Evolutionary conservation across 208 protist genomes (phyloP), one percentile per base, ranked within the genome.

Genomic region (Trypanosoma brucei): DNA sequence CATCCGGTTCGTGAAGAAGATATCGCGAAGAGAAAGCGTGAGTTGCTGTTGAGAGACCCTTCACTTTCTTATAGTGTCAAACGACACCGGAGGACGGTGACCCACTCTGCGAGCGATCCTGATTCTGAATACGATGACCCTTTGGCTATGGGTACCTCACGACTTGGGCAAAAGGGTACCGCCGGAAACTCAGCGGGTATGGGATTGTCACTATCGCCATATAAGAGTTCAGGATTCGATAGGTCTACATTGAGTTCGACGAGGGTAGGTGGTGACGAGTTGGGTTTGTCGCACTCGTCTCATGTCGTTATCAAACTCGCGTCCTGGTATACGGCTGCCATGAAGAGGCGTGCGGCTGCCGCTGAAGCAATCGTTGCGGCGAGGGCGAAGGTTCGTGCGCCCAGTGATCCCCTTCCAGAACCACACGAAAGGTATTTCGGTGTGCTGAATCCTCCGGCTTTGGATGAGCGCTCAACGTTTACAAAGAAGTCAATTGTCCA

Each of bases 401-500:
- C 62, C 2, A 50, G 55, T 0, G 73, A 70, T 14, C 36, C 46
- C 30, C 39, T 79, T 14, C 81, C 75, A n/a, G 72, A 81, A 7
- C 89, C 89, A 37, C 79, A 91, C 68, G 60, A 81, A n/a, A 76
- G 78, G 5, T 92, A 83, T 54, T 72, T 81, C 2, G 71, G 75
- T 6, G 82, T 88, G 36, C 76, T 73, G 39, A 93, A 95, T 58
- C 90, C 90, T 1, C 90, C 90, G 1, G 63, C 83, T 6, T 42
- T 93, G 8, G 83, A 90, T 57, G 62, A 73, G 31, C 82, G 84
- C 3, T 92, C 90, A n/a, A 88, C 77, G 22, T 95, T 91, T 55
- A 93, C 83, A 0, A 93, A 93, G 53, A 81, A 92, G 46, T 93
- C 83, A 13, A 79, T 96, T 38, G 81, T 93, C 2, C 86, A 96